phyloP scores from a whole-genome alignment of 768 basidiomycete genomes.

The Leccinum boreale region DNA sequence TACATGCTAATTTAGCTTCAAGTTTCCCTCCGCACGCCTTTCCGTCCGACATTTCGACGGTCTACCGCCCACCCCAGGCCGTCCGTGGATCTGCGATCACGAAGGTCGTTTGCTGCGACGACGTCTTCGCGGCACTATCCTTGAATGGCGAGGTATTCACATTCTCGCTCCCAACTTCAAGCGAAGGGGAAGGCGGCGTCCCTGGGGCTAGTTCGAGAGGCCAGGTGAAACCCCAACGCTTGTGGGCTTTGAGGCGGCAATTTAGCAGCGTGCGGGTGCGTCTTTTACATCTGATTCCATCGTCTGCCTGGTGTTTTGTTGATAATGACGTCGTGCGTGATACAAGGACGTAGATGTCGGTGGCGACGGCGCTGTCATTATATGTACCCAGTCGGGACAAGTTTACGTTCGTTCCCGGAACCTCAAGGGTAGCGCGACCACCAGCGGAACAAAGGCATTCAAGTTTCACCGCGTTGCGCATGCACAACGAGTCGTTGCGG shows the following conservation, averaged over 20 bases:
- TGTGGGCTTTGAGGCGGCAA: constrained; percentile 86
- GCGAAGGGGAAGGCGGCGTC: constrained; percentile 25
- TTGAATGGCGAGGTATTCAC: constrained; percentile 90
- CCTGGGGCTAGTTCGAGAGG: constrained; percentile 23
- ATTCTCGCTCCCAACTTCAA: constrained; percentile 49
- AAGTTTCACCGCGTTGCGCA: constrained; percentile 80
- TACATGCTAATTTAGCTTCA: neutral
- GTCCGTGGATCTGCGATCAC: constrained; percentile 65
- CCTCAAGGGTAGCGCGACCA: constrained; percentile 23
- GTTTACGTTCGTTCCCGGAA: constrained; percentile 81
- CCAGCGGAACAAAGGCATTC: constrained; percentile 44
- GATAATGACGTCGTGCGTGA: neutral
- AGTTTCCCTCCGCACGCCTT: constrained; percentile 80
- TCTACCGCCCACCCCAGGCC: constrained; percentile 82
- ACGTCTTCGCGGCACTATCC: constrained; percentile 78
- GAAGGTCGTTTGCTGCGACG: constrained; percentile 79
- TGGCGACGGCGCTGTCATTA: constrained; percentile 80
- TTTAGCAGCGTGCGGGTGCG: constrained; percentile 77
- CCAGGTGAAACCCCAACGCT: constrained; percentile 70
- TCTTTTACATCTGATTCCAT: constrained; percentile 5
- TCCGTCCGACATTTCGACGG: constrained; percentile 61
- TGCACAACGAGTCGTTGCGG: constrained; percentile 81
- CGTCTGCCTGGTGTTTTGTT: neutral
- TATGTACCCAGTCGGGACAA: constrained; percentile 94
- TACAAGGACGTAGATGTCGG: constrained; percentile 83